Base-by-base conservation (phyloP, 169 alveolate species). In the Neospora caninum region DNA sequence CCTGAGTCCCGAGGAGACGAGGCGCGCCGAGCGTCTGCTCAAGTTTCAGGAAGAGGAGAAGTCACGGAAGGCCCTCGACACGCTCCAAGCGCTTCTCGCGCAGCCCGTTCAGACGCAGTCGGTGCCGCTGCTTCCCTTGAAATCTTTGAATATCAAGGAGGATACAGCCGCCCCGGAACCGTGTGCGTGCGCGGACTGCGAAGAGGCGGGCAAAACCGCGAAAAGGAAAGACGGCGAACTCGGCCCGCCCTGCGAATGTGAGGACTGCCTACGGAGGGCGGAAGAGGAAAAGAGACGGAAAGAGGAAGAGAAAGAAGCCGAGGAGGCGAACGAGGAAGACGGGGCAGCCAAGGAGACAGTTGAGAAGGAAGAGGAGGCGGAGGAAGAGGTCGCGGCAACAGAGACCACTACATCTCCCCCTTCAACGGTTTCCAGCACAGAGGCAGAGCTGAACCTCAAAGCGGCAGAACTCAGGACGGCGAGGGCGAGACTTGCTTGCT, bases 241-340 rank as follows among this genome's bases (percentile, higher is more conserved):
- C 34, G 53, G 38, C 10, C 89, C 89, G n/a, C 89, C 89, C 20
- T 42, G 89, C 64, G 64, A 10, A 6, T 82, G 64, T 36, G 67
- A 82, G 36, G 38, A 41, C 69, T 82, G 89, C 89, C 67, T 9
- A 25, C 31, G 41, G 89, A 42, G 25, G 84, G 67, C 89, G 41
- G 67, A 36, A 25, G 89, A 82, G 89, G 41, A 39, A 67, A 36
- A 13, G 67, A 16, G 89, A 31, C 31, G 36, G 39, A 42, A 29
- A 31, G 41, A 7, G 38, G 89, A 13, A 42, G 89, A 43, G 39
- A 49, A 82, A 67, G 41, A 38, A 49, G 89, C 64, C 20, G 64
- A 41, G 69, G 64, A 49, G 25, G 22, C 7, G 22, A 29, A 2
- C 4, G 89, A 82, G 67, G 67, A 38, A 41, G 67, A 82, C 67